Evolutionary conservation across 306 rosid genomes (phyloP).

Genomic region (Hippophae gyantsensis): DNA sequence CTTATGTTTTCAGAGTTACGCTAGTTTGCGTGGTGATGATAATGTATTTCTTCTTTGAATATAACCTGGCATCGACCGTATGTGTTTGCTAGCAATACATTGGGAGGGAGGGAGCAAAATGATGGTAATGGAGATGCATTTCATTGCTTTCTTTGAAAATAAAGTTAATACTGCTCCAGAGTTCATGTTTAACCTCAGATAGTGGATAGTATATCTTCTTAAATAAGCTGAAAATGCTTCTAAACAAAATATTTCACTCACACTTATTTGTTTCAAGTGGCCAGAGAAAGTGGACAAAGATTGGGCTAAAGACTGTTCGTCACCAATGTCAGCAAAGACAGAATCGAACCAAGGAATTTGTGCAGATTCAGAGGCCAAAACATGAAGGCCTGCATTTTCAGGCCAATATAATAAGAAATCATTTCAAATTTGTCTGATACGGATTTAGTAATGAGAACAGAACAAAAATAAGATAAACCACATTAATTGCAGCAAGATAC

Average conservation of each 20-base stretch:
- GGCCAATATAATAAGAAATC: background rate
- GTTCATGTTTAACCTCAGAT: slow-evolving; percentile 3
- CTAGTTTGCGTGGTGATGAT: background rate
- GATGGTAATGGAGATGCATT: background rate
- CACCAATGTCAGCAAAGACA: slow-evolving; percentile 90
- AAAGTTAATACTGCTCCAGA: background rate
- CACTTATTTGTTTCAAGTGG: slow-evolving; percentile 82
- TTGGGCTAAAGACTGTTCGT: slow-evolving; percentile 86
- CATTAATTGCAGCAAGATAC: too few species aligned
- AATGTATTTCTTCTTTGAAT: background rate
- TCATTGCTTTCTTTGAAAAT: background rate
- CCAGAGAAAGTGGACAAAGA: slow-evolving; percentile 95
- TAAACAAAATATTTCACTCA: slow-evolving; percentile 30
- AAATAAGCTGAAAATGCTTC: background rate
- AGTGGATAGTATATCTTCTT: background rate
- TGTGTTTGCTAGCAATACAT: too few species aligned
- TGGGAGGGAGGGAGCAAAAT: too few species aligned
- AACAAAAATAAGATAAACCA: background rate
- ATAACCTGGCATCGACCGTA: too few species aligned
- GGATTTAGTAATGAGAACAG: background rate
- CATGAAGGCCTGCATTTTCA: slow-evolving; percentile 58
- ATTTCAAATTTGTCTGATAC: slow-evolving; percentile 3
- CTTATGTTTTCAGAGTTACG: background rate
- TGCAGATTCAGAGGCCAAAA: slow-evolving; percentile 80
- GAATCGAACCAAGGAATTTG: slow-evolving; percentile 96